Evolutionary conservation across 2,329 filamentous ascomycete species (phyloP), one percentile per base, ranked within the genome.

Genomic region (Bretziella fagacearum): DNA sequence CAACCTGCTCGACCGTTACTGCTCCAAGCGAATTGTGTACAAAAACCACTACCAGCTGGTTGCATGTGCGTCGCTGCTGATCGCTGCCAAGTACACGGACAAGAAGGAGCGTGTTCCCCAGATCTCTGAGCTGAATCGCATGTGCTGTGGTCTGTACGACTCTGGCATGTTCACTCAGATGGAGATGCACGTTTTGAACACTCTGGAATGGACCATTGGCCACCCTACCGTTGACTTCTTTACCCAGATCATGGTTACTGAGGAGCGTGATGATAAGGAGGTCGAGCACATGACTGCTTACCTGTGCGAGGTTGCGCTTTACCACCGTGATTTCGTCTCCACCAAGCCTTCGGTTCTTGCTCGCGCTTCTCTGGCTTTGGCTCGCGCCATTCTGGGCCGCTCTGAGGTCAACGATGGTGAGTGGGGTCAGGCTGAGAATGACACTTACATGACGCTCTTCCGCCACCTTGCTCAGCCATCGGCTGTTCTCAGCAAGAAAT

Each of bases 131-230:
- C 71, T 98, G 54, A 94, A 94, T 73, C 93, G 89, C 55, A 96
- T 98, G 91, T 98, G 91, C 73, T 96, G 91, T 66, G 87, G 84
- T 30, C 74, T 96, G 32, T 98, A 98, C 65, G 91, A 98, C 58
- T 86, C 94, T 43, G 89, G 94, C 66, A 98, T 98, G 91, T 98
- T 98, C 67, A 89, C 87, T 8, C 91, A 98, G 65, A 98, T 98
- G 91, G 91, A 98, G 68, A 96, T 93, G 87, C 91, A 98, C 63
- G 89, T 98, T 30, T 74, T 98, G 56, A 93, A 95, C 66, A 98
- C 91, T 1, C 74, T 98, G 51, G 85, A 93, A 61, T 98, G 91
- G 91, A 78, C 81, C 55, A 83, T 98, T 55, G 91, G 91, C 47
- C 89, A 96, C 65, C 87, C 91, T 1, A 96, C 91, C 23, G 84